Evolutionary conservation across 2,329 filamentous ascomycete genomes (phyloP).

Genomic region (Coccinonectria pachysandricola): DNA sequence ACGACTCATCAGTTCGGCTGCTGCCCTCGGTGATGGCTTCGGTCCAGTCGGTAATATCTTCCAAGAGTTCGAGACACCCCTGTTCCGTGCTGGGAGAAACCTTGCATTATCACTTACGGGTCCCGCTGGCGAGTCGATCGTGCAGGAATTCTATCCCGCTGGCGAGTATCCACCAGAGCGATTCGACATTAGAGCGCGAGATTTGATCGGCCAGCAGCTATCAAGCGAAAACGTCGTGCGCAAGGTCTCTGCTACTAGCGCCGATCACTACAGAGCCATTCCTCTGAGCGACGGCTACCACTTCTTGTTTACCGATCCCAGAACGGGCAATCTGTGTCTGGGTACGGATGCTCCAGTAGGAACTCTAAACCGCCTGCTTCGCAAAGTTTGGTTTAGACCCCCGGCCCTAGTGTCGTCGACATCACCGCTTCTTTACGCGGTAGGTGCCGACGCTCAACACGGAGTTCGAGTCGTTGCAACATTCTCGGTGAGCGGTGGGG

Average conservation of each 20-base stretch:
- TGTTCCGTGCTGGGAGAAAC: slow-evolving; percentile 11
- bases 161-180: slow-evolving; percentile 7
- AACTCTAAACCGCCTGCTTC: slow-evolving; percentile 37
- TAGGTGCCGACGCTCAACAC: slow-evolving; percentile 44
- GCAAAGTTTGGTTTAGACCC: slow-evolving; percentile 45
- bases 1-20: slow-evolving; percentile 51
- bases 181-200: slow-evolving; percentile 7
- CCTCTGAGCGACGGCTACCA: slow-evolving; percentile 57
- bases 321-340: slow-evolving; percentile 44
- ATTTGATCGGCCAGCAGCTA: slow-evolving; percentile 8
- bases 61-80: slow-evolving; percentile 14
- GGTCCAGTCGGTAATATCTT: slow-evolving; percentile 11
- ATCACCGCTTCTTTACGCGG: slow-evolving; percentile 42
- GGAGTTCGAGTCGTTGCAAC: slow-evolving; percentile 49
- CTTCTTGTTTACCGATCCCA: slow-evolving; percentile 54
- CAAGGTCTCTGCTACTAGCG: slow-evolving; percentile 30
- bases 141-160: slow-evolving; percentile 6
- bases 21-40: slow-evolving; percentile 21
- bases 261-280: slow-evolving; percentile 53
- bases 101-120: slow-evolving; percentile 12
- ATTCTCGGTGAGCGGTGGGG: slow-evolving; percentile 29
- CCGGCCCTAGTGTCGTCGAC: slow-evolving; percentile 18
- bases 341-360: slow-evolving; percentile 52
- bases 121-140: slow-evolving; percentile 3
- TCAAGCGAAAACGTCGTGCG: slow-evolving; percentile 6